Evolutionary conservation across 2,329 filamentous ascomycete species (phyloP).

Genomic region (Torrubiellomyces zombiae): DNA sequence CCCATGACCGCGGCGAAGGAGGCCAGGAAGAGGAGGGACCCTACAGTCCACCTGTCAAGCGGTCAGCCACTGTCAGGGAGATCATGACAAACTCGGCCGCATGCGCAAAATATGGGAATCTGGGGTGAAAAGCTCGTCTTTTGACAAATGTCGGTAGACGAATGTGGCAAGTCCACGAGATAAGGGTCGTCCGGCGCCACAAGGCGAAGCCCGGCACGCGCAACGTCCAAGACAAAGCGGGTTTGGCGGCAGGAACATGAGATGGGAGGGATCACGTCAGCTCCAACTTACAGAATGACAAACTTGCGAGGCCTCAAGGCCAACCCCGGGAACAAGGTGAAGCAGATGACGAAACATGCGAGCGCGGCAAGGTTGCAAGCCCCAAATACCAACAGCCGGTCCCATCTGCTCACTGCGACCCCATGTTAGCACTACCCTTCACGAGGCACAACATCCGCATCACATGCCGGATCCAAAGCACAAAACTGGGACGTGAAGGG

Average conservation of each 20-base stretch:
- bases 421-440: conserved; percentile 18
- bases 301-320: conserved; percentile 79
- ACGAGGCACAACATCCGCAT: conserved; percentile 25
- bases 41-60: conserved; percentile 77
- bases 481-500: no score
- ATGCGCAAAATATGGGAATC: no score
- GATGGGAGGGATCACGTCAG: conserved; percentile 3
- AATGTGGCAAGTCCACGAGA: no score
- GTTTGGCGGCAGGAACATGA: conserved; percentile 1
- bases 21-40: conserved; percentile 73
- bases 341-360: conserved; percentile 85
- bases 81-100: no score
- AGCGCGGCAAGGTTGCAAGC: conserved; percentile 80
- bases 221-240: background rate
- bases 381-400: conserved; percentile 80
- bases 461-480: conserved; percentile 23
- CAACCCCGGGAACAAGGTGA: conserved; percentile 74
- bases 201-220: no score
- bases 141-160: no score
- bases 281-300: conserved; percentile 73
- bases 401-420: conserved; percentile 81
- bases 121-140: conserved; percentile 1
- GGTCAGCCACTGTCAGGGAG: no score
- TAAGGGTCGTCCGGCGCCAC: no score
- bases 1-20: conserved; percentile 96